Percentiles rank a stretch among this genome's conserved stretches.
Conservation (phyloP, 2,329 filamentous ascomycete species). For the Huntiella bhutanensis region DNA sequence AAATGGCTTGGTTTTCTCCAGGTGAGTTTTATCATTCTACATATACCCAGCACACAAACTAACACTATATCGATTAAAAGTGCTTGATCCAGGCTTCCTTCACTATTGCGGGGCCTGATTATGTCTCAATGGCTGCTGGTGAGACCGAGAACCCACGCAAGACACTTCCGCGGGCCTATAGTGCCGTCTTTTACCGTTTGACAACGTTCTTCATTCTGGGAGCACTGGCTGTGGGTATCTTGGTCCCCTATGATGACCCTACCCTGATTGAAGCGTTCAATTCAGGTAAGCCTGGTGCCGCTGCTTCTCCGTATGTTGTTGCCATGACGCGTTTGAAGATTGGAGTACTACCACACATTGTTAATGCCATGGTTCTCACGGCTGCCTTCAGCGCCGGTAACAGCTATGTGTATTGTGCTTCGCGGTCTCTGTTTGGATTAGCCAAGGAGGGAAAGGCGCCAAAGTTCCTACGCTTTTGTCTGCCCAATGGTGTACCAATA, state of each 20-base stretch:
- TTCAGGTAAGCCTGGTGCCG: constrained; percentile 42
- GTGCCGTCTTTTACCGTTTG: constrained; percentile 61
- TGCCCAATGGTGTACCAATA: constrained; percentile 47
- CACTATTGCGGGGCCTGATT: constrained; percentile 48
- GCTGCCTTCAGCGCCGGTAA: constrained; percentile 38
- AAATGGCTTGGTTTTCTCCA: constrained; percentile 47
- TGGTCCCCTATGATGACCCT: constrained; percentile 50
- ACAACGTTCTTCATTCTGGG: constrained; percentile 60
- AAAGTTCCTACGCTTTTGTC: constrained; percentile 39
- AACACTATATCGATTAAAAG: constrained; percentile 25
- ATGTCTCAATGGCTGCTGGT: constrained; percentile 48
- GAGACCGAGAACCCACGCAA: constrained; percentile 52
- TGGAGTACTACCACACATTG: constrained; percentile 44
- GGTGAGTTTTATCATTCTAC: neutral
- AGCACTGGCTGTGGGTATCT: constrained; percentile 50
- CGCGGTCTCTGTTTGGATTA: constrained; percentile 47
- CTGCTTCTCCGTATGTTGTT: constrained; percentile 45
- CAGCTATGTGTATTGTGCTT: constrained; percentile 45
- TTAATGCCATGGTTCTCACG: constrained; percentile 54
- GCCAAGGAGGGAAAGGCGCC: constrained; percentile 51
- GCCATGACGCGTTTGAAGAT: constrained; percentile 51
- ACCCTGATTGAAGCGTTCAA: constrained; percentile 42
- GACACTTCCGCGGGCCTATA: constrained; percentile 55
- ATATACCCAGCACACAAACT: constrained; percentile 4
- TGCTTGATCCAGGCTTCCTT: constrained; percentile 55